Evolutionary conservation across 306 rosid genomes (phyloP).

Genomic region (Quercus glauca): DNA sequence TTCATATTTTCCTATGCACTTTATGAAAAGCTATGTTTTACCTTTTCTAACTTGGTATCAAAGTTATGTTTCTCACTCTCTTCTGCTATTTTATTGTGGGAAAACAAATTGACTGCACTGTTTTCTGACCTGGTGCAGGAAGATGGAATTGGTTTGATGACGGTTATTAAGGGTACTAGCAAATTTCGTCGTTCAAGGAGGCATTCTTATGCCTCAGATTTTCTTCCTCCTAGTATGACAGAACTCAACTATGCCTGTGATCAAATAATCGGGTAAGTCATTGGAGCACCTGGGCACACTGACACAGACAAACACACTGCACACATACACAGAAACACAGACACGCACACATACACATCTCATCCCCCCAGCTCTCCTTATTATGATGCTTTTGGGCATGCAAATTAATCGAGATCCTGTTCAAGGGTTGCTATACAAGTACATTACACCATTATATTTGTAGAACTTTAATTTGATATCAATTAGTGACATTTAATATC

Average conservation of each 20-base stretch:
- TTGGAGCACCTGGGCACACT: background rate
- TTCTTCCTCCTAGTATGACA: constrained; percentile 67
- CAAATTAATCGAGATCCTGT: background rate
- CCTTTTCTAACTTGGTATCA: background rate
- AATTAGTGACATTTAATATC: background rate
- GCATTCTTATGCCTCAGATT: constrained; percentile 52
- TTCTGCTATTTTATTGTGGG: constrained; percentile 52
- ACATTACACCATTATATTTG: background rate
- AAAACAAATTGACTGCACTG: background rate
- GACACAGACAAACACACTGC: too few relatives aligned
- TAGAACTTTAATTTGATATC: background rate
- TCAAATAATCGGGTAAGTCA: constrained; percentile 58
- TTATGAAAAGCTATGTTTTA: too few relatives aligned
- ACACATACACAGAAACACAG: too few relatives aligned
- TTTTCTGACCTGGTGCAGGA: constrained; percentile 56
- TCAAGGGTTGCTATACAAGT: background rate
- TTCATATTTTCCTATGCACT: too few relatives aligned
- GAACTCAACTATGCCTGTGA: constrained; percentile 57
- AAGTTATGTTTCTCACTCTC: constrained; percentile 45
- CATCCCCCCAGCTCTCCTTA: background rate
- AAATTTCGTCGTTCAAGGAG: constrained; percentile 72
- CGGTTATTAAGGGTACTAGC: constrained; percentile 70
- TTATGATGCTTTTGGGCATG: background rate
- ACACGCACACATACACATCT: too few relatives aligned
- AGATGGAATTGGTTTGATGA: constrained; percentile 73